Percentiles rank a stretch among this genome's conserved stretches.
phyloP scores from a whole-genome alignment of 345 rosid species.

The Bruguiera sexangula region DNA sequence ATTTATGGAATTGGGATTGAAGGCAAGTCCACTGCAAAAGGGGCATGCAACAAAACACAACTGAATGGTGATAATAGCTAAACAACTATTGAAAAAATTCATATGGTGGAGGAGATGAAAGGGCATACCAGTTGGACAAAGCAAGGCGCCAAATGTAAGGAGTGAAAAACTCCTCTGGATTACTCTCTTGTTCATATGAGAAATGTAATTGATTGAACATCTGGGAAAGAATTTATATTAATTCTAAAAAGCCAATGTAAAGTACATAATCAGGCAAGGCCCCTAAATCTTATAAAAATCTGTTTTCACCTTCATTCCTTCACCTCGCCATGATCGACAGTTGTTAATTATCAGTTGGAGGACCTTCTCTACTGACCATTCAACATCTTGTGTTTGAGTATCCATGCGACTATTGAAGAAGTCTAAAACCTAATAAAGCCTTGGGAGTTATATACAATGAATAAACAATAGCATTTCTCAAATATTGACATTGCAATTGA shows the following conservation, averaged over 20 bases:
- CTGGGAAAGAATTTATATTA: slow-evolving; percentile 34
- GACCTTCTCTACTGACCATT: slow-evolving; percentile 96
- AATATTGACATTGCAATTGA: too few species aligned
- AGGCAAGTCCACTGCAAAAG: slow-evolving; percentile 62
- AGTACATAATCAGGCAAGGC: neutral
- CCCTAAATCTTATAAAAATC: neutral
- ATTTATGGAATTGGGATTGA: slow-evolving; percentile 61
- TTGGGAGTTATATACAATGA: neutral
- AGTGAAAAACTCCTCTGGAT: slow-evolving; percentile 93
- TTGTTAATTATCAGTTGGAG: slow-evolving; percentile 65
- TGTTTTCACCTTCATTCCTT: slow-evolving; percentile 80
- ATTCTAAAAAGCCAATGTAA: neutral
- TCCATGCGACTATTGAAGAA: slow-evolving; percentile 95
- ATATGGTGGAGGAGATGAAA: neutral
- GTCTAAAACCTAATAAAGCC: slow-evolving; percentile 64
- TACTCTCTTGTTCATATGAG: slow-evolving; percentile 97
- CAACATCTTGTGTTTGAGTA: slow-evolving; percentile 73
- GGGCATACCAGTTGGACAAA: slow-evolving; percentile 56
- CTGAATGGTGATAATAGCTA: slow-evolving; percentile 8
- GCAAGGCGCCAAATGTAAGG: slow-evolving; percentile 91
- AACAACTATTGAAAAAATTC: neutral
- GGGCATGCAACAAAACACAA: neutral
- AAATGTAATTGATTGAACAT: slow-evolving; percentile 94
- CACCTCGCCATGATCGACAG: slow-evolving; percentile 92
- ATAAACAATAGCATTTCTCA: too few species aligned